Evolutionary conservation across 257 asterid species (phyloP).

Genomic region (Nicotiana tabacum): DNA sequence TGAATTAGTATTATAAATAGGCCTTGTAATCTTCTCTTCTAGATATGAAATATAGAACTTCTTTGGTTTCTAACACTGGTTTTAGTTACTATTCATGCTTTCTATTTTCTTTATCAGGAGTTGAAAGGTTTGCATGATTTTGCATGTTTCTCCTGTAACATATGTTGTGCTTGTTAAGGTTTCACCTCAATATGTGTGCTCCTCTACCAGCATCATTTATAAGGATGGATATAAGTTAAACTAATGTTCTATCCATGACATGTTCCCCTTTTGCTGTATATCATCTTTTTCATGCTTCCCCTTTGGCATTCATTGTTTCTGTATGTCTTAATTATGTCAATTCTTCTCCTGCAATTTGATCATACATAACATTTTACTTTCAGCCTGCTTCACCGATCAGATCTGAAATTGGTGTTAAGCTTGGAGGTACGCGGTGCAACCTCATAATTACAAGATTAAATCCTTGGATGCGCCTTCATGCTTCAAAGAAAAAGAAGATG

Average conservation of each 20-base stretch:
- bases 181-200: background rate
- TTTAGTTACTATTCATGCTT: background rate
- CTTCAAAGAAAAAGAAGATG: constrained; percentile 57
- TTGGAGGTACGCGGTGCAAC: constrained; percentile 96
- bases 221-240: background rate
- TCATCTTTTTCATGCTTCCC: background rate
- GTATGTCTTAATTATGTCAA: constrained; percentile 12
- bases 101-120: background rate
- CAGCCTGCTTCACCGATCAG: constrained; percentile 84
- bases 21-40: no score
- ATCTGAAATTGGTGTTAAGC: constrained; percentile 87
- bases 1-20: no score
- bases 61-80: background rate
- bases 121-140: constrained; percentile 1
- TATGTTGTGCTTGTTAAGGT: constrained; percentile 4
- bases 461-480: constrained; percentile 67
- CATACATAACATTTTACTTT: constrained; percentile 39
- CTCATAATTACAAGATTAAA: constrained; percentile 59
- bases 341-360: constrained; percentile 33
- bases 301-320: background rate
- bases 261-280: background rate
- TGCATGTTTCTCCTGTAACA: background rate
- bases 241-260: background rate
- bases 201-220: background rate
- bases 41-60: no score